Evolutionary conservation across 768 basidiomycete species (phyloP).

Genomic region (Gyrodon lividus): DNA sequence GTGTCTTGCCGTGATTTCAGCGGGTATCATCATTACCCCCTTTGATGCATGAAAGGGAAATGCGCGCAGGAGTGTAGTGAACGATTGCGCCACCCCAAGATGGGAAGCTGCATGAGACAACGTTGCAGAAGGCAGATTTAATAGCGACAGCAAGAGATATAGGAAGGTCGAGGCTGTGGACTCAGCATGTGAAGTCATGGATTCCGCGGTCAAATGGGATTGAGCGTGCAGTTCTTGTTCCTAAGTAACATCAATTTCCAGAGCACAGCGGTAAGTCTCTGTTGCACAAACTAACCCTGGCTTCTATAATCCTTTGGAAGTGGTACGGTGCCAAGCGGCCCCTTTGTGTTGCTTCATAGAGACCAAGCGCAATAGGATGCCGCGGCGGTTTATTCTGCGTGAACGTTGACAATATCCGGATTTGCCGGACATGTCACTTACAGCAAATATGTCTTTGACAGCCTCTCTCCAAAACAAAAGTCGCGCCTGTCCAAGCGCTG

Average conservation of each 20-base stretch:
- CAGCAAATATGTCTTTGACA: constrained; percentile 64
- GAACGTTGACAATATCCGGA: constrained; percentile 14
- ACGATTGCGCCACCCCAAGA: constrained; percentile 71
- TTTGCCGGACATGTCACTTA: constrained; percentile 32
- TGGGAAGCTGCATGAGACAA: constrained; percentile 81
- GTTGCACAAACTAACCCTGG: constrained; percentile 53
- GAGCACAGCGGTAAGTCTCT: constrained; percentile 1
- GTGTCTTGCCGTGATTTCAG: constrained; percentile 77
- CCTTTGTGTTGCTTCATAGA: constrained; percentile 53
- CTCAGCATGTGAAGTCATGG: constrained; percentile 72
- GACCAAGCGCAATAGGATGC: constrained; percentile 78
- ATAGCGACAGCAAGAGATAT: constrained; percentile 71
- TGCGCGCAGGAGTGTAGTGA: constrained; percentile 69
- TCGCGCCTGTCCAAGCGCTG: constrained; percentile 76
- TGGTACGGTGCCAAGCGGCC: constrained; percentile 67
- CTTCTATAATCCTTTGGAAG: constrained; percentile 80
- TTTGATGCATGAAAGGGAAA: constrained; percentile 75
- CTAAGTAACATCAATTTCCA: constrained; percentile 37
- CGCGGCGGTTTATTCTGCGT: constrained; percentile 69
- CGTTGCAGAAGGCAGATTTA: constrained; percentile 53
- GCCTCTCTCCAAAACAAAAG: constrained; percentile 89
- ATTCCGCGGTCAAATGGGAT: constrained; percentile 64
- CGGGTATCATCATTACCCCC: constrained; percentile 73
- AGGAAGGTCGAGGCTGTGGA: constrained; percentile 76
- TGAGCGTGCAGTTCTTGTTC: constrained; percentile 65